Evolutionary conservation across 805 yeast species (phyloP).

Genomic region (Priceomyces castillae): DNA sequence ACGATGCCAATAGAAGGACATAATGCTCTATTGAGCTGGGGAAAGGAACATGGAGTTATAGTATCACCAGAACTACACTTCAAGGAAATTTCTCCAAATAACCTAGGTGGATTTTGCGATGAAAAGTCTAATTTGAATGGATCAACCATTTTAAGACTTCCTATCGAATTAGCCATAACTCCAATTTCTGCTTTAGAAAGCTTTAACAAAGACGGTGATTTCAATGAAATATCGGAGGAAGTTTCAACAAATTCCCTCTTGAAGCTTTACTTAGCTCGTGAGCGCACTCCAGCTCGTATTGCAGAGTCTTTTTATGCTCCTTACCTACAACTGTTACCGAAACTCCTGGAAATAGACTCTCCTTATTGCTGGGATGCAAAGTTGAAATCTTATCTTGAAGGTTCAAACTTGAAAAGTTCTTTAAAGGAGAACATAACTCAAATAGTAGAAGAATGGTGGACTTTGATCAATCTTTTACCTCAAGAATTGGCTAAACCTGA

Average conservation of each 20-base stretch:
- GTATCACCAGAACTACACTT: slow-evolving; percentile 24
- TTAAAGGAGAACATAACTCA: slow-evolving; percentile 44
- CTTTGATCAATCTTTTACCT: slow-evolving; percentile 29
- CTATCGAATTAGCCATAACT: slow-evolving; percentile 18
- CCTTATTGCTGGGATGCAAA: slow-evolving; percentile 65
- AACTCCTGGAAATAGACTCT: slow-evolving; percentile 43
- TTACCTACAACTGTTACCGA: slow-evolving; percentile 34
- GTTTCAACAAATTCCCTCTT: slow-evolving; percentile 27
- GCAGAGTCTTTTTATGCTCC: slow-evolving; percentile 22
- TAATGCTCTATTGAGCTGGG: slow-evolving; percentile 25
- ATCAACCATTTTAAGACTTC: slow-evolving; percentile 17
- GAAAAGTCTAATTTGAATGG: slow-evolving; percentile 6
- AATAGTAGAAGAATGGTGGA: slow-evolving; percentile 64
- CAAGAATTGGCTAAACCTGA: slow-evolving; percentile 28
- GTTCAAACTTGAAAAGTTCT: slow-evolving; percentile 67
- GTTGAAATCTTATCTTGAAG: slow-evolving; percentile 52
- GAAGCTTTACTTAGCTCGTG: slow-evolving; percentile 35
- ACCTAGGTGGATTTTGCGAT: slow-evolving; percentile 25
- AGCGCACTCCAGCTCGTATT: slow-evolving; percentile 15
- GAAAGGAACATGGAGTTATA: slow-evolving; percentile 26
- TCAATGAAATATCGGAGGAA: slow-evolving; percentile 9
- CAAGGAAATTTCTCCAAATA: slow-evolving; percentile 15
- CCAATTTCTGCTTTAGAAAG: slow-evolving; percentile 22
- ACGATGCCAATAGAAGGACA: background rate
- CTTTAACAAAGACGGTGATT: slow-evolving; percentile 11